Conservation (phyloP, 148 eudicot species). For the Vaccinium macrocarpon region DNA sequence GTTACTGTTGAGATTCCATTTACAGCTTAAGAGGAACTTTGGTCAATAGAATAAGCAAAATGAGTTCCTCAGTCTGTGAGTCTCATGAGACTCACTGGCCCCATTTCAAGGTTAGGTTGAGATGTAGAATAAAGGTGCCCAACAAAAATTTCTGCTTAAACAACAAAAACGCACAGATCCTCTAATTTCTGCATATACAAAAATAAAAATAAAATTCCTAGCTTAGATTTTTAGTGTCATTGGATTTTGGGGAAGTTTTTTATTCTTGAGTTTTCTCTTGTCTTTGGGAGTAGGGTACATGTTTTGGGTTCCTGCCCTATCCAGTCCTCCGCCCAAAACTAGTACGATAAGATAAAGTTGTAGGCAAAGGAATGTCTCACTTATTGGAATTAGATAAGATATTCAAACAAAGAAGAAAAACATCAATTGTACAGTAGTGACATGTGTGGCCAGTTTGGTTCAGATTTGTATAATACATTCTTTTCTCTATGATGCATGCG, state of each 20-base stretch:
- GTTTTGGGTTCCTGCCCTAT: neutral
- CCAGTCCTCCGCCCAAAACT: neutral
- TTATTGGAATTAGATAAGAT: neutral
- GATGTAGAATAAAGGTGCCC: neutral
- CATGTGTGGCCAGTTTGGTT: neutral
- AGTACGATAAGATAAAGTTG: neutral
- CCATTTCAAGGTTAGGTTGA: neutral
- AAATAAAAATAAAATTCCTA: neutral
- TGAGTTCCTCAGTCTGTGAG: no score
- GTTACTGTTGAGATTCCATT: neutral
- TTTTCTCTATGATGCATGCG: neutral
- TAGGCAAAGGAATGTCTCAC: neutral
- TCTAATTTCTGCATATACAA: neutral
- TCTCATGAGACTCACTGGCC: no score
- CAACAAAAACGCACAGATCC: no score
- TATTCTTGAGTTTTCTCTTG: neutral
- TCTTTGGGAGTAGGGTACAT: neutral
- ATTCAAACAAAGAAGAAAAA: neutral
- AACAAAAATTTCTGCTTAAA: no score
- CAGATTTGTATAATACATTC: neutral
- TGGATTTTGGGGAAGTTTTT: neutral
- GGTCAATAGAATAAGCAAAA: no score
- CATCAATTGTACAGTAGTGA: neutral
- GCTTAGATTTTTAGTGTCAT: neutral
- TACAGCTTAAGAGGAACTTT: neutral